Evolutionary conservation across 192 early-diverging fungal genomes (phyloP), one percentile per base, ranked within the genome.

Genomic region (Bifiguratus adelaidae): DNA sequence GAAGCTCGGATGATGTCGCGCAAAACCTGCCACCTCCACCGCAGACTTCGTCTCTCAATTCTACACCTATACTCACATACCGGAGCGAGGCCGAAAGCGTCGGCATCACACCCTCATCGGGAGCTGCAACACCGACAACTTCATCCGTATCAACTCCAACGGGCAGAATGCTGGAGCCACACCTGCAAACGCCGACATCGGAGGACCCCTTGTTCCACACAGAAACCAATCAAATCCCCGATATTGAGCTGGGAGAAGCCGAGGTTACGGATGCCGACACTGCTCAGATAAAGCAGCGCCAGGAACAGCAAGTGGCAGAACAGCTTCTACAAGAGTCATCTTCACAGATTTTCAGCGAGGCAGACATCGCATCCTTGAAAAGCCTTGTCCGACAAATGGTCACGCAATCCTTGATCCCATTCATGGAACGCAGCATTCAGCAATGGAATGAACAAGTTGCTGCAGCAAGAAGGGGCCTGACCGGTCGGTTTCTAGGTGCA

Each of bases 391-490:
- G 58, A 43, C 70, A 73, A 36, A 63, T 94, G 53, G 65, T 89
- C 23, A 67, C 76, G 4, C 81, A 85, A 46, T 80, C 81, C 44
- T 63, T 97, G 23, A 50, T 95, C 7, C 92, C 89, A 4, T 81
- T 78, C 53, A 94, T 95, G 94, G 86, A 95, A 52, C 63, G 85
- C 20, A 83, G 76, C 43, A 78, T 95, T 40, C 83, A 84, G 21
- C 70, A 80, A 24, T 87, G 88, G 77, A 95, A 91, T 67, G 92
- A 95, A 48, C 86, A 95, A 68, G 86, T 95, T 0, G 92, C 86
- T 13, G 80, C 76, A 42, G 73, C 88, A 24, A 71, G 94, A 38
- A 73, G 91, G 45, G 92, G 92, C 2, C 57, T 99, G 23, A 86
- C 91, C 1, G 92, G 92, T 3, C 76, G 92, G 3, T 67, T 99